Conservation (phyloP, 768 basidiomycete genomes). For the Pholiota microspora region DNA sequence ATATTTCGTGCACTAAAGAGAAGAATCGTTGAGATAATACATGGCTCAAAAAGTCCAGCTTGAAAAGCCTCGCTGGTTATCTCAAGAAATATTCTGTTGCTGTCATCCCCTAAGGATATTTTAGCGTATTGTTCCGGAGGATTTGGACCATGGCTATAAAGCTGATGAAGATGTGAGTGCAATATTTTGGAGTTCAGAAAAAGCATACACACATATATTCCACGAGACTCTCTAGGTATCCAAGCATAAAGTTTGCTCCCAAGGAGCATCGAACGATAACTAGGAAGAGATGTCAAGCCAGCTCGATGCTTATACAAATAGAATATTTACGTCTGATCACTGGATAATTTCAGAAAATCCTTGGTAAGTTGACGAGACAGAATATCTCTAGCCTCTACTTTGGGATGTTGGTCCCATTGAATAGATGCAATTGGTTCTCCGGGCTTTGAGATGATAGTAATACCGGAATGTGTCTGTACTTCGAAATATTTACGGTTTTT, state of each 20-base stretch:
- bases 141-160: slow-evolving; percentile 19
- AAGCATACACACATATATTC: slow-evolving; percentile 11
- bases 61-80: slow-evolving; percentile 18
- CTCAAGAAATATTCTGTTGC: slow-evolving; percentile 12
- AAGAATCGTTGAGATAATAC: slow-evolving; percentile 14
- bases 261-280: slow-evolving; percentile 17
- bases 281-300: neutral
- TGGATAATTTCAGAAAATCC: slow-evolving; percentile 17
- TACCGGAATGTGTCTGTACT: slow-evolving; percentile 18
- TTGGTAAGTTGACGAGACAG: slow-evolving; percentile 14
- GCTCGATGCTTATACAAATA: neutral
- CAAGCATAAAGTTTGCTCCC: slow-evolving; percentile 12
- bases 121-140: slow-evolving; percentile 18
- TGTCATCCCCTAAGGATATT: slow-evolving; percentile 4
- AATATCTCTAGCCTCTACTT: slow-evolving; percentile 14
- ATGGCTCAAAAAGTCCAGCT: slow-evolving; percentile 15
- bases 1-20: slow-evolving; percentile 9
- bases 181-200: neutral
- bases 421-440: slow-evolving; percentile 14
- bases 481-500: slow-evolving; percentile 39
- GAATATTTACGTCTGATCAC: slow-evolving; percentile 13
- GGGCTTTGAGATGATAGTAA: slow-evolving; percentile 14
- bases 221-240: slow-evolving; percentile 12
- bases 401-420: slow-evolving; percentile 17
- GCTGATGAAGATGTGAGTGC: neutral